These are phyloP conservation scores for Russula dissimulans DNA, from an alignment of 768 basidiomycete species.

Conservation along the genomic window DNA sequence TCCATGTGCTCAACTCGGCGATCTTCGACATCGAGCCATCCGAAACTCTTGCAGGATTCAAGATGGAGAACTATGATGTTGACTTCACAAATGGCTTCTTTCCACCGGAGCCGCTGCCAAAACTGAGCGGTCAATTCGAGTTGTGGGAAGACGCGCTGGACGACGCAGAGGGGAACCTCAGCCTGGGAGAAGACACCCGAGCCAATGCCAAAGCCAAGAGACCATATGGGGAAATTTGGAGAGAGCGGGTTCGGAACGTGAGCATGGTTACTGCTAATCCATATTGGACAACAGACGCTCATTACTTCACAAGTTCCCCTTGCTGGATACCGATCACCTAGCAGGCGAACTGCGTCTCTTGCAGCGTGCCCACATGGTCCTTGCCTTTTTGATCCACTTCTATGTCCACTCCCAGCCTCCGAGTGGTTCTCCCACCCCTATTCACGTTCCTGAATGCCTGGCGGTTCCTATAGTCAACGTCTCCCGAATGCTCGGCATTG, in stretches of 20 bases:
- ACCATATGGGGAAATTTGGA: constrained; percentile 57
- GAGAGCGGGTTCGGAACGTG: constrained; percentile 52
- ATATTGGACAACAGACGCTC: neutral
- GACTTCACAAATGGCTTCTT: constrained; percentile 73
- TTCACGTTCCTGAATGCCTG: constrained; percentile 65
- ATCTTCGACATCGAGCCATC: constrained; percentile 2
- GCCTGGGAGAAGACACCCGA: constrained; percentile 47
- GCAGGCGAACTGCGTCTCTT: constrained; percentile 47
- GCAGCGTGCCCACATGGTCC: constrained; percentile 81
- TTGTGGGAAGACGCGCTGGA: constrained; percentile 66
- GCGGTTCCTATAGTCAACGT: constrained; percentile 70
- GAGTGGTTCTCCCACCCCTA: constrained; percentile 28
- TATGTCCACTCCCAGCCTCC: constrained; percentile 76
- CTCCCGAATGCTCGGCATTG: constrained; percentile 71
- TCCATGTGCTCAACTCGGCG: constrained; percentile 9
- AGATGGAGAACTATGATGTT: constrained; percentile 38
- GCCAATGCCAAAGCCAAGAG: constrained; percentile 41
- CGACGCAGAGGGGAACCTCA: constrained; percentile 44
- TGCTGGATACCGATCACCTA: constrained; percentile 49
- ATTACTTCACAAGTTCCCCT: constrained; percentile 48
- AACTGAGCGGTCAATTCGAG: constrained; percentile 42
- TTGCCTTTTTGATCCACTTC: constrained; percentile 84
- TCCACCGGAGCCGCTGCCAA: constrained; percentile 53
- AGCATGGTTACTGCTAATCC: constrained; percentile 25
- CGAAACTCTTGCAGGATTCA: neutral